A percentile compares a stretch with the other conserved stretches of the same genome.
phyloP scores from a whole-genome alignment of 2,329 filamentous ascomycete species.

The Daldinia sp. region DNA sequence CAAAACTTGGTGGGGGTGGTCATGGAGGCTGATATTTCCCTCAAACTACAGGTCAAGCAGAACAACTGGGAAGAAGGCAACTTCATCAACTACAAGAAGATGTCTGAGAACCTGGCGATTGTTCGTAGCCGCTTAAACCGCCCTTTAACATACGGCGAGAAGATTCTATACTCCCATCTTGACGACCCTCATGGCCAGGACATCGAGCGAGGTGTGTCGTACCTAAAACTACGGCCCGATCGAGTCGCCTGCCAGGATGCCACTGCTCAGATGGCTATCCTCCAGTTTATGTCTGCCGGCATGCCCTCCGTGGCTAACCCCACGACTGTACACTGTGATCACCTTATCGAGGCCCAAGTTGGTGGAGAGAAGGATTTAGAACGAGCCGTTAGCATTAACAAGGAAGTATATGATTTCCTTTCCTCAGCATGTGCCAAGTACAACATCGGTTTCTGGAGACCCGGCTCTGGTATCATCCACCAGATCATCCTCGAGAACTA shows the following conservation, averaged over 20 bases:
- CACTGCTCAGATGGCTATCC: slow-evolving; percentile 98
- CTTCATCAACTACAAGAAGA: slow-evolving; percentile 99
- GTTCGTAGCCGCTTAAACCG: slow-evolving; percentile 91
- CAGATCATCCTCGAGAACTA: slow-evolving; percentile 99
- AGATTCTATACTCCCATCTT: slow-evolving; percentile 98
- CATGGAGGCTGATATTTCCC: slow-evolving; percentile 46
- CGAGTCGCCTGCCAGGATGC: slow-evolving; percentile 99
- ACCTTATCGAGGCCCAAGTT: slow-evolving; percentile 97
- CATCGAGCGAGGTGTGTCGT: slow-evolving; percentile 94
- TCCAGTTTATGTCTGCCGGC: slow-evolving; percentile 99
- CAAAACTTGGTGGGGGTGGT: background rate
- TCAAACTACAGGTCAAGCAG: slow-evolving; percentile 77
- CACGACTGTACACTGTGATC: slow-evolving; percentile 96
- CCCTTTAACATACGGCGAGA: slow-evolving; percentile 95
- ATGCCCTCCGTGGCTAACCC: slow-evolving; percentile 96
- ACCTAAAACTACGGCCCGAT: slow-evolving; percentile 96
- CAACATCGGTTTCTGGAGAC: slow-evolving; percentile 99
- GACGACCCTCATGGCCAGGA: slow-evolving; percentile 97
- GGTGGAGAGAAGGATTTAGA: slow-evolving; percentile 94
- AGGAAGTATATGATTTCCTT: slow-evolving; percentile 99
- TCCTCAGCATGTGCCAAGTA: slow-evolving; percentile 96
- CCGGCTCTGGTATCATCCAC: slow-evolving; percentile 98
- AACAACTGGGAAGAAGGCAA: slow-evolving; percentile 96
- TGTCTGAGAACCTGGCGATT: slow-evolving; percentile 95
- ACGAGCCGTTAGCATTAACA: slow-evolving; percentile 93